A percentile compares a stretch with the other conserved stretches of the same genome.
phyloP scores from a whole-genome alignment of 208 protist species.

The Phytomonas sp. region DNA sequence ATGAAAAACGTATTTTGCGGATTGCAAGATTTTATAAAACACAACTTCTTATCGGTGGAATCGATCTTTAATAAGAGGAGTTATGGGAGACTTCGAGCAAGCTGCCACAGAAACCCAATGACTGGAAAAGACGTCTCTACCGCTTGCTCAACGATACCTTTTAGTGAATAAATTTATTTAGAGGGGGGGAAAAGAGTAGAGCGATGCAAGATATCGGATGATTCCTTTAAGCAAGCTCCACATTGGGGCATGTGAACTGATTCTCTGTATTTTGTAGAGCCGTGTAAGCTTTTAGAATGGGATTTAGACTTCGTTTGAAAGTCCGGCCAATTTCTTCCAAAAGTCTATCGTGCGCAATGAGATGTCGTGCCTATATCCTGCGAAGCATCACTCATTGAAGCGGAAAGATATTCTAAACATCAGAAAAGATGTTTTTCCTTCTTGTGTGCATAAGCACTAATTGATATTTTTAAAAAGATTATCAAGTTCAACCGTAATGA shows the following conservation, averaged over 20 bases:
- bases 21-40: not conserved
- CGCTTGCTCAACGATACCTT: not conserved
- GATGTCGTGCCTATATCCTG: not conserved
- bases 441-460: not conserved
- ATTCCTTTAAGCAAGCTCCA: not conserved
- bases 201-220: not conserved
- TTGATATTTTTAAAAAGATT: not conserved
- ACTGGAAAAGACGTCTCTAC: too few species aligned
- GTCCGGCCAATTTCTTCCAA: not conserved
- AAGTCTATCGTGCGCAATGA: not conserved
- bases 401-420: not conserved
- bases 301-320: not conserved
- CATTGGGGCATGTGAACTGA: not conserved
- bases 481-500: too few species aligned
- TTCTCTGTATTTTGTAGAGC: not conserved
- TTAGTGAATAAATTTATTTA: too few species aligned
- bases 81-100: not conserved
- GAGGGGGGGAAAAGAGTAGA: too few species aligned
- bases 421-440: not conserved
- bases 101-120: not conserved
- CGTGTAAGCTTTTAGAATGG: not conserved
- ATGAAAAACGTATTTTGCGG: not conserved
- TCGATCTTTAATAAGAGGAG: not conserved
- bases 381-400: not conserved
- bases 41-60: not conserved